phyloP scores from a whole-genome alignment of 2,329 filamentous ascomycete species.

The Fusarium euwallaceae region DNA sequence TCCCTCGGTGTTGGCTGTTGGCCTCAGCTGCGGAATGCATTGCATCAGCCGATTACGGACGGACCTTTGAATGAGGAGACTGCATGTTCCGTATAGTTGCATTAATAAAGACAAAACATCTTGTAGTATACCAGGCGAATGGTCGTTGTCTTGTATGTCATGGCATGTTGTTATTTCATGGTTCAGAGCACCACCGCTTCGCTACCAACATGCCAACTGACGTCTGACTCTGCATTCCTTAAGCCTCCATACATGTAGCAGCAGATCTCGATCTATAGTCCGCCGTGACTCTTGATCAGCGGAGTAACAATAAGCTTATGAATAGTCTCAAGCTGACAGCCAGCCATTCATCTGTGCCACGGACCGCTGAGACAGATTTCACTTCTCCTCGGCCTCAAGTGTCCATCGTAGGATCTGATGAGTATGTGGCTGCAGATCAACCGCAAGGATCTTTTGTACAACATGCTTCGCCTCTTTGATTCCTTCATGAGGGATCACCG shows the following conservation, averaged over 20 bases:
- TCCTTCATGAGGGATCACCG: neutral
- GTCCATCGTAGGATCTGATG: neutral
- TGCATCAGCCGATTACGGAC: neutral
- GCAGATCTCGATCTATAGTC: neutral
- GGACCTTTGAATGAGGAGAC: neutral
- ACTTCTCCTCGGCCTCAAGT: neutral
- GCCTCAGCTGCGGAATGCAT: neutral
- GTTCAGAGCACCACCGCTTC: neutral
- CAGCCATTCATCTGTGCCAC: neutral
- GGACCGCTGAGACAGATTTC: neutral
- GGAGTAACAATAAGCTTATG: neutral
- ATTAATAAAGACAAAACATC: neutral
- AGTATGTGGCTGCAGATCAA: neutral
- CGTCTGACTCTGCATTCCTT: neutral
- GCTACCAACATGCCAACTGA: neutral
- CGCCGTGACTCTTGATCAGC: neutral
- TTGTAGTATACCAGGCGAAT: neutral
- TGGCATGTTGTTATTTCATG: neutral
- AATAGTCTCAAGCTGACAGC: neutral
- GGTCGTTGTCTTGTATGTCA: neutral
- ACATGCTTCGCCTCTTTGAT: neutral
- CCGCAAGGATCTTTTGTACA: neutral
- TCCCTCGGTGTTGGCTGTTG: neutral
- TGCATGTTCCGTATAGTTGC: neutral
- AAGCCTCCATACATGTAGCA: neutral